phyloP scores from a whole-genome alignment of 2,329 filamentous ascomycete genomes.

The Fusarium beomiforme region DNA sequence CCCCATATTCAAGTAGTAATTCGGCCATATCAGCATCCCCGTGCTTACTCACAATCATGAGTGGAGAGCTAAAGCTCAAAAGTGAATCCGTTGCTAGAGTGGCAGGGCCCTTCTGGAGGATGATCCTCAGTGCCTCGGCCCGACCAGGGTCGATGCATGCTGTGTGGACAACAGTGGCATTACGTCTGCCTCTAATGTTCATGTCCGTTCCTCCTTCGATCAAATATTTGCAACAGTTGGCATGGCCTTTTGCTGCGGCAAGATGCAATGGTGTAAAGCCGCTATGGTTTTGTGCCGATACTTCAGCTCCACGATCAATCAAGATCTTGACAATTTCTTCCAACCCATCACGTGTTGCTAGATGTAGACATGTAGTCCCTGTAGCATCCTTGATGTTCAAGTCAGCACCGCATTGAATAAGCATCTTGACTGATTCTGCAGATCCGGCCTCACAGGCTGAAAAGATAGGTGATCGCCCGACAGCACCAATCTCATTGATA shows the following conservation, averaged over 20 bases:
- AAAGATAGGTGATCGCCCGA: fast-evolving
- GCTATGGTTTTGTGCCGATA: fast-evolving
- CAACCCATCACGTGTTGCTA: fast-evolving
- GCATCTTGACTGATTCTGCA: fast-evolving
- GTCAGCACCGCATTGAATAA: background rate
- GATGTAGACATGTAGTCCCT: fast-evolving
- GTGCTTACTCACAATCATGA: fast-evolving
- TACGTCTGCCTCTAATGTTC: fast-evolving
- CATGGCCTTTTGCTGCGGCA: fast-evolving
- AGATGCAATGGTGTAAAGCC: background rate
- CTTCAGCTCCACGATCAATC: fast-evolving
- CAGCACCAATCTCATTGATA: background rate
- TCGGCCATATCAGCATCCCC: background rate
- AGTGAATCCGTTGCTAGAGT: fast-evolving
- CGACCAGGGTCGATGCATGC: fast-evolving
- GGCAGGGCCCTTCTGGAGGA: background rate
- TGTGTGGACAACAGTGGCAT: fast-evolving
- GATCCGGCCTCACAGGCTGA: fast-evolving
- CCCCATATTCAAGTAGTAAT: background rate
- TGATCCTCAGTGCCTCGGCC: background rate
- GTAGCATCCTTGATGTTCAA: fast-evolving
- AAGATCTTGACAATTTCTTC: background rate
- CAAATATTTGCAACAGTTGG: background rate
- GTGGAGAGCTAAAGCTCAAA: fast-evolving
- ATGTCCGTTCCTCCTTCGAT: background rate